Base-by-base conservation (phyloP, 495 filamentous ascomycete species). In the Podospora conica region DNA sequence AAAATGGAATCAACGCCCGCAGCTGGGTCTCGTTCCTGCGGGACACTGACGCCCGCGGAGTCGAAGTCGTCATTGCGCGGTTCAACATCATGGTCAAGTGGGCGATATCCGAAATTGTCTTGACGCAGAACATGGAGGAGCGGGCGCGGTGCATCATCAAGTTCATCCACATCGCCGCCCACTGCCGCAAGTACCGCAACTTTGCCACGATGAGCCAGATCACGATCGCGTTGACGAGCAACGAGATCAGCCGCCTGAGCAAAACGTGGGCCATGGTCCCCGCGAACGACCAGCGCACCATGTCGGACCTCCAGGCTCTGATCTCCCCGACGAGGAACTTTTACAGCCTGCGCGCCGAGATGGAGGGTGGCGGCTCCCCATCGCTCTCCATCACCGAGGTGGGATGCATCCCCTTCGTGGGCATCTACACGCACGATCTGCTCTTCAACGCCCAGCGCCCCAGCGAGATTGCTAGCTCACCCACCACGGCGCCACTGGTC, bases 41-140 rank as follows among this genome's bases (percentile, higher is more conserved):
- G 28, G 84, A 87, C n/a, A 86, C 88, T 18, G 88, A 96, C 66
- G 90, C 90, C 24, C 89, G 86, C 40, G 95, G 95, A 22, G 91
- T 98, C 61, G 95, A 97, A 70, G 83, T 99, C n/a, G 93, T 97
- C 22, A 92, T 96, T 69, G 92, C 93, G 21, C 90, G 96, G 40
- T 97, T 97, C 81, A 98, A 98, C 75, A 83, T 99, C 67, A 91
- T 98, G 84, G 93, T 96, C 60, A 97, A 97, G 81, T 99, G 96
- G 96, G 89, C 90, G 15, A 82, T 96, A 23, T 97, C 94, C 2
- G 93, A 98, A 74, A 86, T 94, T 70, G 86, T 98, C 28, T 80
- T 99, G 53, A 98, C 95, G 8, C 83, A 86, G 61, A 84, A 91
- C 61, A 79, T 93, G 21, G 84, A 92, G 61, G 96, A 98, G 74